Percentiles rank a stretch among this genome's conserved stretches.
These are phyloP conservation scores for Polychaeton citri DNA, from an alignment of 2,329 filamentous ascomycete species.

Conservation along the genomic window DNA sequence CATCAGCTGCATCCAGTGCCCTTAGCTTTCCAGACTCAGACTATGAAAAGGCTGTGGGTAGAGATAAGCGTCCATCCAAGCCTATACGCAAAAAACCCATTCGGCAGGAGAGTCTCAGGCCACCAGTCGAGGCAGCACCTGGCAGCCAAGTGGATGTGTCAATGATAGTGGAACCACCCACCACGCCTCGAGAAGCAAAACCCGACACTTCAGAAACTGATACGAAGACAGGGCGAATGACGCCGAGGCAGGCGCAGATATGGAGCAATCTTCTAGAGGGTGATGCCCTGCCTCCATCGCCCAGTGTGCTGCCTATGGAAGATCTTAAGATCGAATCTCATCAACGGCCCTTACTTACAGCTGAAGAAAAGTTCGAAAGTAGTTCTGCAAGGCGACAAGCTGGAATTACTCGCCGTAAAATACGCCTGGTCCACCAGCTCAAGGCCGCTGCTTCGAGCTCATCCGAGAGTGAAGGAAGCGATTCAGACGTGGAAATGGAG, in stretches of 20 bases:
- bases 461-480: conserved; percentile 7
- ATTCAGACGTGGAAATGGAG: not conserved
- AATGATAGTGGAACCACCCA: not conserved
- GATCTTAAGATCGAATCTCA: conserved; percentile 5
- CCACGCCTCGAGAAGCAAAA: not conserved
- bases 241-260: conserved; percentile 19
- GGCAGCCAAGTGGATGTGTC: not conserved
- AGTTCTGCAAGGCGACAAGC: not conserved
- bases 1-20: too few relatives aligned
- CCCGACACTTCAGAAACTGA: too few relatives aligned
- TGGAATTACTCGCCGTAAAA: conserved; percentile 6
- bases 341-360: not conserved
- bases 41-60: too few relatives aligned
- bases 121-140: too few relatives aligned
- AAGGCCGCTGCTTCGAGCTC: conserved; percentile 16
- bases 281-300: conserved; percentile 10
- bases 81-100: too few relatives aligned
- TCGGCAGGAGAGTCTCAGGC: too few relatives aligned
- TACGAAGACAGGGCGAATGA: conserved; percentile 7
- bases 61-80: too few relatives aligned
- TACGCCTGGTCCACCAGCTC: conserved; percentile 20
- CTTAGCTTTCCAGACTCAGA: too few relatives aligned
- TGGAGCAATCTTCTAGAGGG: conserved; percentile 17
- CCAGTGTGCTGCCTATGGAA: conserved; percentile 12
- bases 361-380: not conserved